Conservation (phyloP, 2,329 filamentous ascomycete genomes). For the Ramichloridium luteum region DNA sequence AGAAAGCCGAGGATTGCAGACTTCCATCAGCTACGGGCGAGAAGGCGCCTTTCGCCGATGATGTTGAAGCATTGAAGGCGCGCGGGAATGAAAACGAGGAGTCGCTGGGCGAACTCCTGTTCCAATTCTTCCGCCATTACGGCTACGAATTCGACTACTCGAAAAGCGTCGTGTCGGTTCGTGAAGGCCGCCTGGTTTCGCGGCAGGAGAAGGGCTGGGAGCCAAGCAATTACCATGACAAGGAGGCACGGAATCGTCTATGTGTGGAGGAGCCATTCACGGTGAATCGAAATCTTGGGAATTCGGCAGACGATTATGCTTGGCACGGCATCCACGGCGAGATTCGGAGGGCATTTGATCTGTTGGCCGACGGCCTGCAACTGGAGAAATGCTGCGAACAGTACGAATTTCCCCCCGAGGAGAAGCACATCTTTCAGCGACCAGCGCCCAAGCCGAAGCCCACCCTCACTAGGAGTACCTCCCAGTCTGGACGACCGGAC, state of each 20-base stretch:
- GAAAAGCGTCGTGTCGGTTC: conserved; percentile 70
- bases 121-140: conserved; percentile 91
- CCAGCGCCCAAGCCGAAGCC: conserved; percentile 45
- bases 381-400: conserved; percentile 76
- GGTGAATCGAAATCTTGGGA: conserved; percentile 73
- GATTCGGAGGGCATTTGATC: conserved; percentile 73
- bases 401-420: conserved; percentile 77
- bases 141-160: conserved; percentile 88
- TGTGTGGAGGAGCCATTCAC: conserved; percentile 98
- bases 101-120: conserved; percentile 72
- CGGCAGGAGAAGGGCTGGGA: conserved; percentile 87
- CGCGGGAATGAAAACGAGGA: conserved; percentile 74
- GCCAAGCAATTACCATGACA: conserved; percentile 36
- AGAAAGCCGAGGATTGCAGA: conserved; percentile 56
- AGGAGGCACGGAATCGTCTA: conserved; percentile 54
- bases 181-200: conserved; percentile 63
- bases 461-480: conserved; percentile 38
- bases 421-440: conserved; percentile 44
- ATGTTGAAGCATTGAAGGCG: conserved; percentile 51
- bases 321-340: conserved; percentile 86
- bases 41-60: conserved; percentile 72
- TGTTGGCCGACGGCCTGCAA: conserved; percentile 61
- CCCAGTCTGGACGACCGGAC: conserved; percentile 34
- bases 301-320: conserved; percentile 90
- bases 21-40: conserved; percentile 51